Evolutionary conservation across 1,139 yeast genomes (phyloP), one percentile per base, ranked within the genome.

Genomic region (Magnusiomyces tetraspermus): DNA sequence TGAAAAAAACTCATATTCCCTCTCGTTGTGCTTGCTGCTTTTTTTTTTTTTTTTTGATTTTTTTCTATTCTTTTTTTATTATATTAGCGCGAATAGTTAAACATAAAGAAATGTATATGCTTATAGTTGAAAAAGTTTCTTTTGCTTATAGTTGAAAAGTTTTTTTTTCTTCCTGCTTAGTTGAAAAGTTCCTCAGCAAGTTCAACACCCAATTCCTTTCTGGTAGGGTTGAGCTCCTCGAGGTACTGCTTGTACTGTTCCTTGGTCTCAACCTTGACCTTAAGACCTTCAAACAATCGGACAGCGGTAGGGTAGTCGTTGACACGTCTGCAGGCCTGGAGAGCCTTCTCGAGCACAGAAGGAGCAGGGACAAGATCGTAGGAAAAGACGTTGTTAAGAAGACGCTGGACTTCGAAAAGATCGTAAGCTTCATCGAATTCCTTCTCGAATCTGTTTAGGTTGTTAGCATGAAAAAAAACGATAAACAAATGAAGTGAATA

Each of bases 351-450:
- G 68, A 92, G 79, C 59, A 92, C 97, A 57, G 85, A 82, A 61
- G 98, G 98, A 40, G 98, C 94, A 61, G 98, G 98, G 55, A 92
- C 98, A 73, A 94, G 82, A 76, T 92, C 98, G 77, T 92, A 92
- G 22, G 97, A 86, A 77, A 92, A 92, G 73, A 95, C 89, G 78
- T 92, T 94, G 82, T 94, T 92, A 70, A 94, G 80, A 60, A 84
- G 86, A 72, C 92, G 76, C 73, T 88, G 97, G 57, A 92, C 97
- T 77, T 92, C 99, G 66, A 92, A 92, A 65, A 92, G 79, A 73
- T 92, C 99, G 75, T 92, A 92, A 53, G 98, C 98, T 70, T 87
- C 94, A 64, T 92, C 97, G 67, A 92, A 92, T 71, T 92, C 97
- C 76, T 88, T 86, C 76, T 88, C 96, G 76, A 85, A 92, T 78